These are phyloP conservation scores for Tylopilus sp. DNA, from an alignment of 1,284 basidiomycete genomes.

Conservation along the genomic window DNA sequence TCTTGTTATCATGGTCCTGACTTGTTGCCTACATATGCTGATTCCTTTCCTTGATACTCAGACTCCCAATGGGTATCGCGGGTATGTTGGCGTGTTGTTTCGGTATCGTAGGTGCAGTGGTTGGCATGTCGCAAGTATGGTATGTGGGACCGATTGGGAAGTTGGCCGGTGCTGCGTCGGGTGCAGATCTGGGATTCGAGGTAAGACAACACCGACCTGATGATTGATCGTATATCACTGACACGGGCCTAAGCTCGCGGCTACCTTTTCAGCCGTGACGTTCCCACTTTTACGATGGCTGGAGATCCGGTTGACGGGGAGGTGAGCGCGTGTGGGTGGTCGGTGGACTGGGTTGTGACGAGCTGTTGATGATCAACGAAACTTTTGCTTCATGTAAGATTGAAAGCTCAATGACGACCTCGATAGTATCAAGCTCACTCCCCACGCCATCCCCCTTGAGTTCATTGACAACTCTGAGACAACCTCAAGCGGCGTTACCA, in stretches of 20 bases:
- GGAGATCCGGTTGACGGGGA: conserved; percentile 55
- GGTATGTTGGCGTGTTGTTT: conserved; percentile 61
- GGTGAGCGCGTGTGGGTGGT: conserved; percentile 32
- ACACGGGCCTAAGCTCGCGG: conserved; percentile 49
- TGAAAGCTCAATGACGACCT: too few relatives aligned
- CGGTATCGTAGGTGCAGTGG: conserved; percentile 59
- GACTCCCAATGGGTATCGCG: conserved; percentile 67
- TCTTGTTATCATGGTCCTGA: background rate
- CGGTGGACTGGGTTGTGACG: background rate
- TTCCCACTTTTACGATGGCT: conserved; percentile 57
- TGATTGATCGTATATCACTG: background rate
- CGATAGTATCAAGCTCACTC: too few relatives aligned
- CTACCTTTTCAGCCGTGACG: conserved; percentile 52
- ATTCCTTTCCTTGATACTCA: conserved; percentile 10
- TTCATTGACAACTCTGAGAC: too few relatives aligned
- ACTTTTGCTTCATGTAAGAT: too few relatives aligned
- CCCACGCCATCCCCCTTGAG: too few relatives aligned
- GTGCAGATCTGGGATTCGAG: conserved; percentile 71
- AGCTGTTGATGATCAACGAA: background rate
- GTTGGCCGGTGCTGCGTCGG: conserved; percentile 53
- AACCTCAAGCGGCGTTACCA: too few relatives aligned
- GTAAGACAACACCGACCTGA: conserved; percentile 38
- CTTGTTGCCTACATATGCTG: background rate
- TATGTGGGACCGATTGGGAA: conserved; percentile 63
- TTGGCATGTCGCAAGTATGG: conserved; percentile 64